Base-by-base conservation (phyloP, 2,329 filamentous ascomycete genomes). In the Penicillium sp. region DNA sequence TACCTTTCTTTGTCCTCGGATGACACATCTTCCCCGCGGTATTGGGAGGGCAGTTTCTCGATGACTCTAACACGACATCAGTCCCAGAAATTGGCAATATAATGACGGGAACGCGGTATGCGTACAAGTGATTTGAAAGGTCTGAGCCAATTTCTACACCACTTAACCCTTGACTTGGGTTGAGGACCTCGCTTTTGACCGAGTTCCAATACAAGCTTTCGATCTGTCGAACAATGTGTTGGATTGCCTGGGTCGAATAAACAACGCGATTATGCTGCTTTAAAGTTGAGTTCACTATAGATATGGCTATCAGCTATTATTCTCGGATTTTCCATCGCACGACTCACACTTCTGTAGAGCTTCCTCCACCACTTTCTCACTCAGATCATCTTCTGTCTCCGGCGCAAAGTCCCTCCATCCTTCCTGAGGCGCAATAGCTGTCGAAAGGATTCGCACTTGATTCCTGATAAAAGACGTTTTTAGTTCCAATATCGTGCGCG, bases 161-260 rank as follows among this genome's bases (percentile, higher is more conserved):
- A 18, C 61, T 66, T 40, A 61, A 61, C 35, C 67, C 60, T 2
- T 64, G 58, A 33, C 58, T 60, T 48, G 60, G 60, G 33, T 57
- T 65, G 16, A 63, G 65, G 8, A 64, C 61, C 18, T 71, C 72
- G 21, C 71, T 71, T 14, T 68, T 74, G 30, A 78, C 75, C 0
- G 75, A 68, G n/a, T 77, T 72, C 80, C 80, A 82, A 64, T 83
- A 83, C 24, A 83, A 66, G 23, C 71, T 74, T 62, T 82, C 77
- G 60, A 83, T 81, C 64, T 83, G 80, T 59, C 81, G 77, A 20
- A 80, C 79, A 52, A 83, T 74, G 68, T 83, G 79, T 50, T 81
- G 77, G 52, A 79, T 78, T 40, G 81, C 80, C 62, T 82, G 78
- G 0, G 76, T 74, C 47, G 78, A 78, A 69, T 82, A 83, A 42